Evolutionary conservation across 257 asterid species (phyloP).

Genomic region (Forsythia suspensa): DNA sequence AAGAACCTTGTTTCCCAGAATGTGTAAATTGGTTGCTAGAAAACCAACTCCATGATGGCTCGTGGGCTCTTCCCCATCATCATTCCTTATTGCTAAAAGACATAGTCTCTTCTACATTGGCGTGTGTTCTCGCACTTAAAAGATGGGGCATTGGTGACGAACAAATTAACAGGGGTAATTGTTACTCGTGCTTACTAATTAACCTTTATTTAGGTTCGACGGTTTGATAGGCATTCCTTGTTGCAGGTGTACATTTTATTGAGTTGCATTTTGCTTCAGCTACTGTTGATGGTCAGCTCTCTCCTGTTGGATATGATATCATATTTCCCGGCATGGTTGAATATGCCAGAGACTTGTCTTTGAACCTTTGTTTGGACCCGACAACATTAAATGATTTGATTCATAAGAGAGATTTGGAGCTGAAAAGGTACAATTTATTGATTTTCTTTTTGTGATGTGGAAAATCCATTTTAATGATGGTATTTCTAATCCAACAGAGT

Average conservation of each 20-base stretch:
- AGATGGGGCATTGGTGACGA: slow-evolving; percentile 81
- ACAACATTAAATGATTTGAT: slow-evolving; percentile 34
- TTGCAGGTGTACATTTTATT: slow-evolving; percentile 60
- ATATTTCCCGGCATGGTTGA: slow-evolving; percentile 83
- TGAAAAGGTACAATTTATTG: slow-evolving; percentile 49
- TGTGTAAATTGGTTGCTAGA: slow-evolving; percentile 73
- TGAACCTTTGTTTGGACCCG: slow-evolving; percentile 63
- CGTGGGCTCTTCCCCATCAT: slow-evolving; percentile 86
- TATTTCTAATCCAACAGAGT: neutral
- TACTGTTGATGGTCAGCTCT: slow-evolving; percentile 42
- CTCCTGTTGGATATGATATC: slow-evolving; percentile 80
- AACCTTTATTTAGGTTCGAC: neutral
- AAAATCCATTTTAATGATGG: neutral
- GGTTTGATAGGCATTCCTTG: slow-evolving; percentile 13
- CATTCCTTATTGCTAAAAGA: slow-evolving; percentile 60
- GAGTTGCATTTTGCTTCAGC: slow-evolving; percentile 60
- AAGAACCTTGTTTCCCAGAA: slow-evolving; percentile 67
- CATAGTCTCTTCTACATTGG: slow-evolving; percentile 76
- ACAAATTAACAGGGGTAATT: slow-evolving; percentile 56
- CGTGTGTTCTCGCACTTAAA: slow-evolving; percentile 81
- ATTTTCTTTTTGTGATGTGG: neutral
- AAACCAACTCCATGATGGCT: slow-evolving; percentile 79
- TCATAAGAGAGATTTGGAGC: slow-evolving; percentile 65
- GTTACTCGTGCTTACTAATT: neutral
- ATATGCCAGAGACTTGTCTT: slow-evolving; percentile 50